Evolutionary conservation across 495 filamentous ascomycete species (phyloP).

Genomic region (Letharia columbiana): DNA sequence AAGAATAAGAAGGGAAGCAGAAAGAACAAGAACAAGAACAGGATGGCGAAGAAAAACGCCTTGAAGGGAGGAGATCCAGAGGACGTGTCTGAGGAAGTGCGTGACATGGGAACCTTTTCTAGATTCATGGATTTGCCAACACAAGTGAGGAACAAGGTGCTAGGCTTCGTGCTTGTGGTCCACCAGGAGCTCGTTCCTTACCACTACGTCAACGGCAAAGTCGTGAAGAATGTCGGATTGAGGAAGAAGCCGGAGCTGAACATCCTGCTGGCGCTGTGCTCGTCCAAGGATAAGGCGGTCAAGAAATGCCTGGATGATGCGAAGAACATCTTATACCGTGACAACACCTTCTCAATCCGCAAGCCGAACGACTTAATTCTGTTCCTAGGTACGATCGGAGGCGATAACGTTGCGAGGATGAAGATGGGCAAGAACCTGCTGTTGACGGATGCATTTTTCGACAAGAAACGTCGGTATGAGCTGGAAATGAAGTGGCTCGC

Average conservation of each 20-base stretch:
- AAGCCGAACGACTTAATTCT: constrained; percentile 12
- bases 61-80: background rate
- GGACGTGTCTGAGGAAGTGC: constrained; percentile 1
- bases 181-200: constrained; percentile 9
- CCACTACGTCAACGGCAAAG: constrained; percentile 11
- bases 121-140: constrained; percentile 11
- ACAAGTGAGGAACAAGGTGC: background rate
- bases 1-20: background rate
- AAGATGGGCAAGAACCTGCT: constrained; percentile 7
- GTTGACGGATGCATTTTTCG: background rate
- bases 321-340: constrained; percentile 10
- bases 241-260: constrained; percentile 15
- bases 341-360: constrained; percentile 19
- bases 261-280: constrained; percentile 11
- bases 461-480: background rate
- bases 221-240: constrained; percentile 11
- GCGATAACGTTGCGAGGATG: constrained; percentile 10
- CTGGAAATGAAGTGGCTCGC: constrained; percentile 9
- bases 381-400: constrained; percentile 17
- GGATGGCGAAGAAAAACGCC: background rate
- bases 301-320: constrained; percentile 8
- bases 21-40: background rate
- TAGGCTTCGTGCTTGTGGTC: constrained; percentile 6
- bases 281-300: constrained; percentile 2
- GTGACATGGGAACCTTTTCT: background rate